These are phyloP conservation scores for Fusarium luffae DNA, from an alignment of 2,329 filamentous ascomycete genomes.

Conservation along the genomic window DNA sequence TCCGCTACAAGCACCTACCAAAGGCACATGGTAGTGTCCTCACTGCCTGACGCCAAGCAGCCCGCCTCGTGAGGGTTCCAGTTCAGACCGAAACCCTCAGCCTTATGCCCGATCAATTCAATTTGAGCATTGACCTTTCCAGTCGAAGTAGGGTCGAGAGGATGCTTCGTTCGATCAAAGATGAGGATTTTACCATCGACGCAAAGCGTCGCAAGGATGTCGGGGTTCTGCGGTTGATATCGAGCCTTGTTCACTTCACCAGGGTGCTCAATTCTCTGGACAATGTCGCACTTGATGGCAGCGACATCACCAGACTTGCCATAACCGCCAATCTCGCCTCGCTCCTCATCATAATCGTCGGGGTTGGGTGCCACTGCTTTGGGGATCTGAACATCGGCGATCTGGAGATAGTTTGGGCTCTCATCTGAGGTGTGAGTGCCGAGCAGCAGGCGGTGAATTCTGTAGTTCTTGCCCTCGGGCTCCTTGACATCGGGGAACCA, in stretches of 20 bases:
- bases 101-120: conserved; percentile 83
- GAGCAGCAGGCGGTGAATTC: conserved; percentile 87
- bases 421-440: conserved; percentile 93
- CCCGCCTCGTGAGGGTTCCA: conserved; percentile 91
- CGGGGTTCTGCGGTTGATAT: conserved; percentile 96
- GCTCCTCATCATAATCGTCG: conserved; percentile 89
- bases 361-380: conserved; percentile 79
- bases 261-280: conserved; percentile 96
- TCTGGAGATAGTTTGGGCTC: conserved; percentile 90
- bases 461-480: conserved; percentile 86
- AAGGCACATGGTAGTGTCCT: conserved; percentile 89
- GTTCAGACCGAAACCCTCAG: conserved; percentile 90
- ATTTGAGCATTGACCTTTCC: conserved; percentile 83
- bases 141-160: conserved; percentile 71
- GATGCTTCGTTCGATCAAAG: conserved; percentile 96
- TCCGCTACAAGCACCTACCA: conserved; percentile 69
- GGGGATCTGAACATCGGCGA: conserved; percentile 92
- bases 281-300: conserved; percentile 86
- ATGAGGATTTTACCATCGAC: conserved; percentile 89
- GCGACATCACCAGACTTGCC: conserved; percentile 77
- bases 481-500: conserved; percentile 97
- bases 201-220: conserved; percentile 94
- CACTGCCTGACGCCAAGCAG: conserved; percentile 87
- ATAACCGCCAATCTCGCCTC: conserved; percentile 93
- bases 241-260: conserved; percentile 98